These are phyloP conservation scores for Aspergillus homomorphus DNA, from an alignment of 495 filamentous ascomycete species.

Conservation along the genomic window DNA sequence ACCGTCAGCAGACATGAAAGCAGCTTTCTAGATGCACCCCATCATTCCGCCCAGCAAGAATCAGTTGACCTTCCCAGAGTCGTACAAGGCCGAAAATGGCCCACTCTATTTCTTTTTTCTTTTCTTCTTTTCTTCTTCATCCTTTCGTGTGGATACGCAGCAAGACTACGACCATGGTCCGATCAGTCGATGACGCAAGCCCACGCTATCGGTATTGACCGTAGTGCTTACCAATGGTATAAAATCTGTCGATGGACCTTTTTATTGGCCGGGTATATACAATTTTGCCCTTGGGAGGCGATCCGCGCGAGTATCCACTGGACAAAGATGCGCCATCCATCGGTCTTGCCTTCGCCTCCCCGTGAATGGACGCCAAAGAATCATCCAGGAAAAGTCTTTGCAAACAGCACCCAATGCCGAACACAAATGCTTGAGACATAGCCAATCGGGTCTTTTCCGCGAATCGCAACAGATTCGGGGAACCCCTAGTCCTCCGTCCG, in stretches of 20 bases:
- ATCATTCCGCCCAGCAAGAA: too few relatives aligned
- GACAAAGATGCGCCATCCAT: neutral
- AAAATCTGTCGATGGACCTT: neutral
- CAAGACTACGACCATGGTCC: neutral
- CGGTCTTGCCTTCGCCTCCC: neutral
- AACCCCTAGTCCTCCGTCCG: too few relatives aligned
- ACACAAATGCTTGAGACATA: neutral
- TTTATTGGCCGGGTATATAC: too few relatives aligned
- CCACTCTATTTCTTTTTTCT: neutral
- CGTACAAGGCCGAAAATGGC: neutral
- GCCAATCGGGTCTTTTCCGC: constrained; percentile 3
- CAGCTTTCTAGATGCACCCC: too few relatives aligned
- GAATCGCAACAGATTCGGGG: neutral
- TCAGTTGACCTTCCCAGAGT: neutral
- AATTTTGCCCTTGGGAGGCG: too few relatives aligned
- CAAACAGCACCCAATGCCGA: neutral
- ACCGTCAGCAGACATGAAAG: too few relatives aligned
- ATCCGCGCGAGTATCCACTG: too few relatives aligned
- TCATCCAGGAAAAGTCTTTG: neutral
- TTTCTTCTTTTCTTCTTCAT: neutral
- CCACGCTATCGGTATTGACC: neutral
- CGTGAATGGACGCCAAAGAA: neutral
- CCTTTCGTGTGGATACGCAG: neutral
- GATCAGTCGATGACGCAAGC: constrained; percentile 1
- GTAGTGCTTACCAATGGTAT: neutral